Evolutionary conservation across 1,284 basidiomycete species (phyloP).

Genomic region (Coniferiporia sulphurascens): DNA sequence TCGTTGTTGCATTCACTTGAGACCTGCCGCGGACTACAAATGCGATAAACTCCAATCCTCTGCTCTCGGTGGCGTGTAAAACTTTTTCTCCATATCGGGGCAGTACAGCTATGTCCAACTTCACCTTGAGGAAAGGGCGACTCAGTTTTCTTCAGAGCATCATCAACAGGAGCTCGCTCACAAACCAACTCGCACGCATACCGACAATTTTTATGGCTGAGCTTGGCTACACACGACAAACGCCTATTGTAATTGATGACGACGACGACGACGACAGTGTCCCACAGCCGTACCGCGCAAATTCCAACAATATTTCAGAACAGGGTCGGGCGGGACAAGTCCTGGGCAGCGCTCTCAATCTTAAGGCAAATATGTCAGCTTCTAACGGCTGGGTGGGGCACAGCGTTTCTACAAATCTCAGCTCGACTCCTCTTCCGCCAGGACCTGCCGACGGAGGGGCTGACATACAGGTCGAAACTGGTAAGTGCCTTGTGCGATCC

Average conservation of each 20-base stretch:
- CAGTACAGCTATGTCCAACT: no score
- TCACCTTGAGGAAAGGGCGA: no score
- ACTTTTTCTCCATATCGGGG: no score
- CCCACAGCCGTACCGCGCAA: not conserved
- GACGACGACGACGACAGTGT: constrained; percentile 1
- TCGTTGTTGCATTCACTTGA: no score
- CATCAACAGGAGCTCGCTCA: no score
- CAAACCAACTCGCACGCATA: no score
- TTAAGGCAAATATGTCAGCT: not conserved
- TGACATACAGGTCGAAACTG: not conserved
- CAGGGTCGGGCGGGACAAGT: not conserved
- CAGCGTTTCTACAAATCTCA: not conserved
- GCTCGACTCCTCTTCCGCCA: no score
- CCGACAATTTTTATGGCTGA: not conserved
- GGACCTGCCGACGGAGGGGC: no score
- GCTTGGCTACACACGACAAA: not conserved
- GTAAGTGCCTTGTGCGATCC: not conserved
- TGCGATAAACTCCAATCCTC: no score
- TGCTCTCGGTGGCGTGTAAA: no score
- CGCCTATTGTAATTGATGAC: not conserved
- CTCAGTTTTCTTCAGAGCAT: no score
- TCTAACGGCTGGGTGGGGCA: not conserved
- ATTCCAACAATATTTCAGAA: not conserved
- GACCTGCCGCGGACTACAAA: no score
- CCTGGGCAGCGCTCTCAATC: not conserved